A percentile compares a stretch with the other conserved stretches of the same genome.
Conservation (phyloP, 352 stramenopile genomes). For the Globisporangium barbulae region DNA sequence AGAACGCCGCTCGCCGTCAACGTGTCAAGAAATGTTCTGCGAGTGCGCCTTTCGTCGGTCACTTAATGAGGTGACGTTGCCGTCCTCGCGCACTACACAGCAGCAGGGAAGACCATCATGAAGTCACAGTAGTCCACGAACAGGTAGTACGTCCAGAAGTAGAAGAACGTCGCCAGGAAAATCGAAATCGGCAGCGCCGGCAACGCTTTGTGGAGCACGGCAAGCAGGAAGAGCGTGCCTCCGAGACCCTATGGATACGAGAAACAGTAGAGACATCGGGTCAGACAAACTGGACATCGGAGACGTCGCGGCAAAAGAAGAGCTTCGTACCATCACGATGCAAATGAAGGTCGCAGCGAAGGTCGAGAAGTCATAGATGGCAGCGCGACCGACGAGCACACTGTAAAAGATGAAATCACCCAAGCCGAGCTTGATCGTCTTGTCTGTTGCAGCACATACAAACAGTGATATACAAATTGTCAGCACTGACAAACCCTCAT, state of each 20-base stretch:
- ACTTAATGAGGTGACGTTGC: background rate
- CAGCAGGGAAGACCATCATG: slow-evolving; percentile 62
- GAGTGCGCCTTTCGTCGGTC: background rate
- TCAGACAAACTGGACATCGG: background rate
- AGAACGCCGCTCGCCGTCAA: background rate
- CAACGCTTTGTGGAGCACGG: slow-evolving; percentile 92
- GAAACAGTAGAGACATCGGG: background rate
- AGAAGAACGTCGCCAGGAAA: slow-evolving; percentile 80
- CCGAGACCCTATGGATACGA: slow-evolving; percentile 70
- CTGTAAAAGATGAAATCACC: slow-evolving; percentile 99
- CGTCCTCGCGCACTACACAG: slow-evolving; percentile 26
- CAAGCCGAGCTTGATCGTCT: slow-evolving; percentile 92
- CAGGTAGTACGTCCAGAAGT: slow-evolving; percentile 80
- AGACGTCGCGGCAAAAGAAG: too few species aligned
- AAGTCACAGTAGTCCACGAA: slow-evolving; percentile 85
- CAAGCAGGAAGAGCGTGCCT: slow-evolving; percentile 94
- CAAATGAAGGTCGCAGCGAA: slow-evolving; percentile 93
- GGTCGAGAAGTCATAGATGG: slow-evolving; percentile 94
- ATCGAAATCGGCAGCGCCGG: slow-evolving; percentile 95
- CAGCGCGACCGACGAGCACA: slow-evolving; percentile 94
- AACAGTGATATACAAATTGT: background rate
- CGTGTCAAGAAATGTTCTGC: background rate
- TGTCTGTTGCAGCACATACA: slow-evolving; percentile 31
- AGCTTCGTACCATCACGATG: slow-evolving; percentile 87
- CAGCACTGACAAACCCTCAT: background rate